These are phyloP conservation scores for Mycena polygramma DNA, from an alignment of 768 basidiomycete genomes.

Conservation along the genomic window DNA sequence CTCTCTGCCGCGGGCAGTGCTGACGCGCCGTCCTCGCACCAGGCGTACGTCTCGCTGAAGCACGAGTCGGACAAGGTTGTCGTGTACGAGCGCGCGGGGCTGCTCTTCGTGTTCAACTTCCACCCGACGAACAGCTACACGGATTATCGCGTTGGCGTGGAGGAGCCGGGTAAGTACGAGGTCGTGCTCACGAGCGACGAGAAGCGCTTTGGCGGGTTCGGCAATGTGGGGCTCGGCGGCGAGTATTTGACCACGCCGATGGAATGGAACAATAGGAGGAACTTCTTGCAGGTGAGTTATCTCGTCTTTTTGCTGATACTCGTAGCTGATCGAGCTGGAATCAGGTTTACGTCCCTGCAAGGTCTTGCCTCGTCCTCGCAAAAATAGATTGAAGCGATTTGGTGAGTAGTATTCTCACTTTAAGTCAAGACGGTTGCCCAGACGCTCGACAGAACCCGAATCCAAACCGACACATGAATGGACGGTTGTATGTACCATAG, in stretches of 20 bases:
- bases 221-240: slow-evolving; percentile 74
- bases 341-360: slow-evolving; percentile 79
- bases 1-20: slow-evolving; percentile 11
- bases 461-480: slow-evolving; percentile 20
- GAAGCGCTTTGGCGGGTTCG: slow-evolving; percentile 90
- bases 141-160: slow-evolving; percentile 94
- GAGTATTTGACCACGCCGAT: slow-evolving; percentile 85
- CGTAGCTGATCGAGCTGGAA: slow-evolving; percentile 3
- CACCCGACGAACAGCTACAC: slow-evolving; percentile 91
- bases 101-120: slow-evolving; percentile 98
- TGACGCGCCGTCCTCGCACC: slow-evolving; percentile 36
- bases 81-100: slow-evolving; percentile 92
- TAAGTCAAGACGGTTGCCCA: background rate
- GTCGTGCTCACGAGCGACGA: slow-evolving; percentile 90
- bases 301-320: background rate
- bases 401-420: background rate
- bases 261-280: slow-evolving; percentile 94
- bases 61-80: slow-evolving; percentile 94
- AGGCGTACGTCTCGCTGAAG: slow-evolving; percentile 96
- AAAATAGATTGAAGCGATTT: slow-evolving; percentile 45
- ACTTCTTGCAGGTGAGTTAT: slow-evolving; percentile 82
- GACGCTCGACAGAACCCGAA: background rate
- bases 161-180: slow-evolving; percentile 86
- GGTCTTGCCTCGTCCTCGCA: slow-evolving; percentile 76
- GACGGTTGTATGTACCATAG: slow-evolving; percentile 31